phyloP scores from a whole-genome alignment of 139 green algal species.

The Coelastrella sp. region DNA sequence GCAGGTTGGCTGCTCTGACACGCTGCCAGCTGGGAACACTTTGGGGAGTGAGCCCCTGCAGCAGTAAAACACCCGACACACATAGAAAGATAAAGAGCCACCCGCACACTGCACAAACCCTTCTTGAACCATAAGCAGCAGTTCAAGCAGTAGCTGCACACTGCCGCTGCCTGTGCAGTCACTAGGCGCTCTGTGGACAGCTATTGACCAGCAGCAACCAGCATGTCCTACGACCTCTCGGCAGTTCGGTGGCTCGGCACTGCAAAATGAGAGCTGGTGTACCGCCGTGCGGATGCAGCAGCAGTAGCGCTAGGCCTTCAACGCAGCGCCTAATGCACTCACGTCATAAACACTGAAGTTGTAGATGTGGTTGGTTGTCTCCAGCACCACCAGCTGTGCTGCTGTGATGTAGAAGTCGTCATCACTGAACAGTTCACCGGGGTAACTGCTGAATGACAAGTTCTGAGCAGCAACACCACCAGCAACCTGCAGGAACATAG shows the following conservation, averaged over 20 bases:
- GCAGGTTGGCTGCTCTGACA: conserved; percentile 78
- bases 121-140: no score
- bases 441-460: conserved; percentile 78
- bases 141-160: no score
- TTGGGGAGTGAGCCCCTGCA: conserved; percentile 34
- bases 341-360: conserved; percentile 41
- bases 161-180: no score
- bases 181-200: no score
- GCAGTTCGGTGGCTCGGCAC: no score
- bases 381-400: conserved; percentile 62
- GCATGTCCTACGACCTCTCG: no score
- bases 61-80: not conserved
- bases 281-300: no score
- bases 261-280: no score
- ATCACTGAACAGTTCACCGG: conserved; percentile 65
- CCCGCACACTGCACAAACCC: no score
- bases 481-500: conserved; percentile 7
- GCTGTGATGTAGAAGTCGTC: conserved; percentile 80
- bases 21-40: conserved; percentile 82
- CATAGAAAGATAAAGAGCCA: not conserved
- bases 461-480: conserved; percentile 48
- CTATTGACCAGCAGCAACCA: no score
- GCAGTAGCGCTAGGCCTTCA: no score
- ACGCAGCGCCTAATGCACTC: not conserved
- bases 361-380: conserved; percentile 84